Base-by-base conservation (phyloP, 345 rosid species). In the Populus alba region DNA sequence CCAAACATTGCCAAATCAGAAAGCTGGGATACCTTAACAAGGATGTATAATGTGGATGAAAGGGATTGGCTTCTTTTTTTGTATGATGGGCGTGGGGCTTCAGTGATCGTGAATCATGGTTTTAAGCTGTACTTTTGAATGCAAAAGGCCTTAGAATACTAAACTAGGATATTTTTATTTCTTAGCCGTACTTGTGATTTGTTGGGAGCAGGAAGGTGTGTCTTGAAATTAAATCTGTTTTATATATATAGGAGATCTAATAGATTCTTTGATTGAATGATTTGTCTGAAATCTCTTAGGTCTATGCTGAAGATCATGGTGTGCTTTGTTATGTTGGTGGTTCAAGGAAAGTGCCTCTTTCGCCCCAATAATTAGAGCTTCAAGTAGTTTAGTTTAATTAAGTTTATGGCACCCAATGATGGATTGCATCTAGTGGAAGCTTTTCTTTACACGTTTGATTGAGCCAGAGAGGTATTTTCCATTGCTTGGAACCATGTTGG, bases 381-480 rank as follows among this genome's bases (percentile, higher is more conserved):
- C 77, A 38, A 76, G 81, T 72, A 77, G 62, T 72, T 81, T 72
- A 78, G 68, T 81, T 68, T 49, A 49, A 49, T 43, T 43, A 75
- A 81, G 81, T 77, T 86, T 78, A 84, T 33, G 83, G 75, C 87
- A 82, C 18, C 80, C 91, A 89, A 90, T 87, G 87, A 89, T 90
- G 90, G 86, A 77, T 80, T 85, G 83, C 81, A 88, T 85, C 79
- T 73, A 81, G 82, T 76, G 90, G 83, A 80, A 79, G 51, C 85
- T 76, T 78, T 81, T 82, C 90, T 91, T 93, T 88, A 89, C 95
- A 92, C 92, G 91, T 86, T 78, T 78, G 84, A 70, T 80, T 66
- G 82, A 79, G 49, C 51, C 55, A 73, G 29, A 45, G 45, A 55
- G 72, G 77, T 79, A 71, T 84, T 86, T 86, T 43, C 23, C 85